Evolutionary conservation across 192 early-diverging fungal species (phyloP).

Genomic region (Coemansia sp.): DNA sequence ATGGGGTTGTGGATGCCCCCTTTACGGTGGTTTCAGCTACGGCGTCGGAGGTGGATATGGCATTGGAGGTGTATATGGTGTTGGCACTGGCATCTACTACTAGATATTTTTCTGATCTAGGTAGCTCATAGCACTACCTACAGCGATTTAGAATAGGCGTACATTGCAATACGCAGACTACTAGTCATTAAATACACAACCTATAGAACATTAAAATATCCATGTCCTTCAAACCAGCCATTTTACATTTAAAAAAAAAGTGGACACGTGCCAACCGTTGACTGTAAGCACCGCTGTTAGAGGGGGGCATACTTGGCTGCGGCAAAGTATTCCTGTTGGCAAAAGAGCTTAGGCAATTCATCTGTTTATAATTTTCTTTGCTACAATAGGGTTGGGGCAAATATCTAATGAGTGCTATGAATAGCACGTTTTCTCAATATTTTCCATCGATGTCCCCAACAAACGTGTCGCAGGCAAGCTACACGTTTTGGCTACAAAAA

Average conservation of each 20-base stretch:
- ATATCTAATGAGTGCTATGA: not conserved
- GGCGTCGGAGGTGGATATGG: not conserved
- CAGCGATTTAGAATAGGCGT: not conserved
- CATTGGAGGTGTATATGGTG: not conserved
- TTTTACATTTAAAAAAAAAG: no score
- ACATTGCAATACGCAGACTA: not conserved
- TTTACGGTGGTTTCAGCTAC: not conserved
- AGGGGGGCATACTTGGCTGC: no score
- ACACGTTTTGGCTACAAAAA: no score
- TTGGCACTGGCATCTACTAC: not conserved
- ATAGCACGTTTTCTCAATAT: not conserved
- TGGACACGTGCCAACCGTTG: no score
- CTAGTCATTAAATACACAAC: not conserved
- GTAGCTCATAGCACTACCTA: not conserved
- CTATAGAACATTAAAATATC: no score
- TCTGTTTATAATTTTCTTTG: not conserved
- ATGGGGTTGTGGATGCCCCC: conserved; percentile 4
- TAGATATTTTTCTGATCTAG: not conserved
- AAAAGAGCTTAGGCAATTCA: not conserved
- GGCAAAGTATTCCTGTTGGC: no score
- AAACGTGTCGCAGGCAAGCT: no score
- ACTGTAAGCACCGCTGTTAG: no score
- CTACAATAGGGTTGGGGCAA: not conserved
- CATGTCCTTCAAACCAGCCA: no score
- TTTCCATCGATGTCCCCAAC: not conserved